Evolutionary conservation across 1,284 basidiomycete genomes (phyloP).

Genomic region (Takashimella tepidaria): DNA sequence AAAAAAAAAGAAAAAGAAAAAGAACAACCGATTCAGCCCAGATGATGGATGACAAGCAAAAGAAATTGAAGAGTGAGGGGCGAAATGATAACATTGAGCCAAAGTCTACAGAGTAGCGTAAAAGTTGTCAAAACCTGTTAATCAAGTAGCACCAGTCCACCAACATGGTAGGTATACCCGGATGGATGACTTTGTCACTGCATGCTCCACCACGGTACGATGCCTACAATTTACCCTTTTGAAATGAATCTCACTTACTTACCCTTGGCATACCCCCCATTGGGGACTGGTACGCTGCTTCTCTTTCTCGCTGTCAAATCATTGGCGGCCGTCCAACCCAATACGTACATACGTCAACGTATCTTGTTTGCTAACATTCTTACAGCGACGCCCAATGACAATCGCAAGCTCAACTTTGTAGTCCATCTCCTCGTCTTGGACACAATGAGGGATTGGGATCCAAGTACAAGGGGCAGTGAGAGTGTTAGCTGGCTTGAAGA

Average conservation of each 20-base stretch:
- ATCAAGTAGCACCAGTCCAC: conserved; percentile 48
- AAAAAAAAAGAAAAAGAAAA: too few relatives aligned
- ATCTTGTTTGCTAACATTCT: conserved; percentile 67
- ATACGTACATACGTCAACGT: conserved; percentile 67
- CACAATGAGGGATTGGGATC: conserved; percentile 62
- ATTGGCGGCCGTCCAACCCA: conserved; percentile 73
- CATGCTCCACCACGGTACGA: too few relatives aligned
- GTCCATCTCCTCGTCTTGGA: conserved; percentile 68
- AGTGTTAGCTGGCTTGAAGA: conserved; percentile 70
- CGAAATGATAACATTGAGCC: too few relatives aligned
- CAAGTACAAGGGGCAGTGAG: conserved; percentile 65
- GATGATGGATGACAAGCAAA: too few relatives aligned
- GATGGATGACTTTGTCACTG: not conserved
- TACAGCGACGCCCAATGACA: conserved; percentile 73
- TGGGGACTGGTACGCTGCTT: conserved; percentile 59
- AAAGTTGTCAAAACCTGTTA: conserved; percentile 48
- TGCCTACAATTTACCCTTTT: too few relatives aligned
- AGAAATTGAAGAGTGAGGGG: too few relatives aligned
- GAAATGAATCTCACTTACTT: too few relatives aligned
- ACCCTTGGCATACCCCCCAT: conserved; percentile 82
- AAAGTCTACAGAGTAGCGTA: too few relatives aligned
- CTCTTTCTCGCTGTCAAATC: conserved; percentile 77
- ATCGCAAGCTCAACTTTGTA: conserved; percentile 84
- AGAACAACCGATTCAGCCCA: too few relatives aligned
- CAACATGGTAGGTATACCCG: not conserved